Conservation (phyloP, 371 early-diverging fungal genomes). For the Apophysomyces ossiformis region DNA sequence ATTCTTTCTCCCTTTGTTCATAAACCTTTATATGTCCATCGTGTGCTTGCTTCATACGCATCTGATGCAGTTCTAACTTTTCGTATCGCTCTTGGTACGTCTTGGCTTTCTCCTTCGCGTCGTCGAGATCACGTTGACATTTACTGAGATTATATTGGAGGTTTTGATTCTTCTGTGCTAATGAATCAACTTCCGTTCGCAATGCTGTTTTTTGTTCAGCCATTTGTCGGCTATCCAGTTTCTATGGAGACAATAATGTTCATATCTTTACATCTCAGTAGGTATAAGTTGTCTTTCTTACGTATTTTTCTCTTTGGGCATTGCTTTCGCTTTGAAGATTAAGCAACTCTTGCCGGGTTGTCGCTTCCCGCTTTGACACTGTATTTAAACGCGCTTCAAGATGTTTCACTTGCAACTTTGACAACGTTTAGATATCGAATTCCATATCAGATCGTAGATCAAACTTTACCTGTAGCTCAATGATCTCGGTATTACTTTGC, state of each 20-base stretch:
- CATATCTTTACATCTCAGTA: neutral
- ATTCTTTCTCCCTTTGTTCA: slow-evolving; percentile 21
- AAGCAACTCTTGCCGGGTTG: neutral
- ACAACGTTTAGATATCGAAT: neutral
- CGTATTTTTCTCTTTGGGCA: slow-evolving; percentile 3
- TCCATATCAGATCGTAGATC: neutral
- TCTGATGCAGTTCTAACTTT: slow-evolving; percentile 17
- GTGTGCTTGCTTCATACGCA: slow-evolving; percentile 16
- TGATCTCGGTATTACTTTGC: neutral
- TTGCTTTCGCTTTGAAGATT: neutral
- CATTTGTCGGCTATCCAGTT: neutral
- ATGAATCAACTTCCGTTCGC: slow-evolving; percentile 16
- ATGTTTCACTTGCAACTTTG: slow-evolving; percentile 4
- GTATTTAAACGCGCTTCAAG: slow-evolving; percentile 4
- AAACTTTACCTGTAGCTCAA: neutral
- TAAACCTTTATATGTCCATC: slow-evolving; percentile 19
- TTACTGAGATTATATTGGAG: slow-evolving; percentile 11
- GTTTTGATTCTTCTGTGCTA: slow-evolving; percentile 6
- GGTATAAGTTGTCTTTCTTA: neutral
- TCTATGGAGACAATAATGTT: neutral
- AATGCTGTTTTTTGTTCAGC: slow-evolving; percentile 16
- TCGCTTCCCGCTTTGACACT: neutral
- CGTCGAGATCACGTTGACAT: slow-evolving; percentile 11
- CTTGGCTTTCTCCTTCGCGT: slow-evolving; percentile 14
- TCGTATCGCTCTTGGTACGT: slow-evolving; percentile 15